Evolutionary conservation across 306 rosid species (phyloP).

Genomic region (Lagenaria siceraria): DNA sequence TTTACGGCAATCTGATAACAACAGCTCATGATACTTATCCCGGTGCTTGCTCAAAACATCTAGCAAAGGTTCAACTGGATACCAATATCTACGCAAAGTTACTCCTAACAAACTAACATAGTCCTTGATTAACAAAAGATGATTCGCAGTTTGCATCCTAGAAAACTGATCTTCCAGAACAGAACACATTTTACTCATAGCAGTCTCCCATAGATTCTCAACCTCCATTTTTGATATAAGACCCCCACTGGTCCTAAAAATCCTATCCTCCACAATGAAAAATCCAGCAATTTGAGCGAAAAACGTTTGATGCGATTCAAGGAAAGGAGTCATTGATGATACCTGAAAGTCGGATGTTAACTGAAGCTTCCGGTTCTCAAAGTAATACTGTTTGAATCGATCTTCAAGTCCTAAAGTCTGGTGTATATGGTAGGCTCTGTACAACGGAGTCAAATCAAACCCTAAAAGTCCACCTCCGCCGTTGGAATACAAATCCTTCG

Average conservation of each 20-base stretch:
- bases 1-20: slow-evolving; percentile 81
- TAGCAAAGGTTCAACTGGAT: slow-evolving; percentile 80
- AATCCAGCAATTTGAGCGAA: slow-evolving; percentile 96
- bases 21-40: slow-evolving; percentile 93
- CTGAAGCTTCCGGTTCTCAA: slow-evolving; percentile 88
- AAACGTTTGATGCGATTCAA: slow-evolving; percentile 94
- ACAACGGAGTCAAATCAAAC: slow-evolving; percentile 85
- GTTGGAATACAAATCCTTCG: slow-evolving; percentile 28
- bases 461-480: slow-evolving; percentile 50
- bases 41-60: slow-evolving; percentile 97
- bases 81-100: slow-evolving; percentile 79
- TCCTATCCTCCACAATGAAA: slow-evolving; percentile 87
- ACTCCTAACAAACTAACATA: slow-evolving; percentile 92
- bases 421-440: slow-evolving; percentile 71
- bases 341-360: slow-evolving; percentile 97
- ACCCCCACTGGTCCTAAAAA: slow-evolving; percentile 85
- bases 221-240: slow-evolving; percentile 86
- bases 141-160: slow-evolving; percentile 97
- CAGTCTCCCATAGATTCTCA: slow-evolving; percentile 95
- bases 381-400: slow-evolving; percentile 81
- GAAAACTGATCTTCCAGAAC: slow-evolving; percentile 99
- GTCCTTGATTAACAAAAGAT: slow-evolving; percentile 81
- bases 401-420: slow-evolving; percentile 91
- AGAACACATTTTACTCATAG: slow-evolving; percentile 94
- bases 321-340: slow-evolving; percentile 95